phyloP scores from a whole-genome alignment of 176 grass and related monocot genomes.

The Aegilops longissima region DNA sequence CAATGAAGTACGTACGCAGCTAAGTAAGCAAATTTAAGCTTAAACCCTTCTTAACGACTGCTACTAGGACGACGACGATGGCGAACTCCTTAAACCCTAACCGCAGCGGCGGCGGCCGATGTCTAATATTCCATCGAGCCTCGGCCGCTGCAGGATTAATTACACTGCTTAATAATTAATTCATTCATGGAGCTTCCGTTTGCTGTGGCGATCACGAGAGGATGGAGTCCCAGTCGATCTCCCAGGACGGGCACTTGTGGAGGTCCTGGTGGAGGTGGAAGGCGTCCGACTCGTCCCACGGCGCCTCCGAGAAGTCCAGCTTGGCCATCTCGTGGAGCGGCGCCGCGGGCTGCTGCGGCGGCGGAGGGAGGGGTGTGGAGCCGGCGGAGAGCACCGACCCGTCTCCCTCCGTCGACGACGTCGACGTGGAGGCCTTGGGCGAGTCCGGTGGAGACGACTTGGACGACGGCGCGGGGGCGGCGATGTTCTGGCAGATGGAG shows the following conservation, averaged over 20 bases:
- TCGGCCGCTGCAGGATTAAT: constrained; percentile 13
- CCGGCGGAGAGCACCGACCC: constrained; percentile 52
- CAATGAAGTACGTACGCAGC: constrained; percentile 8
- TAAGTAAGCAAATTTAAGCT: constrained; percentile 6
- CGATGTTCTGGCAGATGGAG: constrained; percentile 68
- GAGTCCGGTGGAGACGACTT: constrained; percentile 21
- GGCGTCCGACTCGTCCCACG: constrained; percentile 84
- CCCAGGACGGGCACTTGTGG: constrained; percentile 67
- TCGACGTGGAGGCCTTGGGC: constrained; percentile 46
- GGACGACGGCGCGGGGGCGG: neutral
- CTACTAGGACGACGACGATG: neutral
- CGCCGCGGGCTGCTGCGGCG: constrained; percentile 20
- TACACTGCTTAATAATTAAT: constrained; percentile 25
- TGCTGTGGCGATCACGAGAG: constrained; percentile 47
- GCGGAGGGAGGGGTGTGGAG: neutral
- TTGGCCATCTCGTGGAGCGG: constrained; percentile 65
- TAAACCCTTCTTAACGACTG: constrained; percentile 46
- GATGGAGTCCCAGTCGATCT: constrained; percentile 99
- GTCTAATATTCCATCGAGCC: constrained; percentile 89
- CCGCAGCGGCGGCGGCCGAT: constrained; percentile 54
- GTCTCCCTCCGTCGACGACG: constrained; percentile 60
- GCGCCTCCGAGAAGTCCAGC: constrained; percentile 90
- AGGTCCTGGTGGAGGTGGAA: constrained; percentile 52
- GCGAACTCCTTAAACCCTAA: constrained; percentile 56
- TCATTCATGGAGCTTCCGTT: constrained; percentile 3